Evolutionary conservation across 108 stramenopile species (phyloP), one percentile per base, ranked within the genome.

Genomic region (Schizochytrium sp.): DNA sequence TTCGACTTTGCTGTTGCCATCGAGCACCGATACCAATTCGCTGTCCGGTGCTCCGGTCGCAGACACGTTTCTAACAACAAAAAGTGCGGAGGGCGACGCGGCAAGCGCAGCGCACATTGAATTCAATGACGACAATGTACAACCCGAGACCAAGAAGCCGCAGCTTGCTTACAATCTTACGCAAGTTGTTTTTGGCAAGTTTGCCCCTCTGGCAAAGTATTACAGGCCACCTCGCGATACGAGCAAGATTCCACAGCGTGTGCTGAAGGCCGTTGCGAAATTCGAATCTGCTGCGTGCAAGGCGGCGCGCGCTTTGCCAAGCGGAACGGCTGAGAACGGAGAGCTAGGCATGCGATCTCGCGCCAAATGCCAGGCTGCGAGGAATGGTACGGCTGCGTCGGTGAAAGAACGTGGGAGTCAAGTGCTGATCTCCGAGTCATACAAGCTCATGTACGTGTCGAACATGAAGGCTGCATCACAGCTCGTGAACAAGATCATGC

Each of bases 401-500:
- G 6, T 83, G 3, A 6, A 53, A 14, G 76, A 83, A 23, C 6
- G 76, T 6, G 76, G 76, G 23, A 83, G 76, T 45, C 76, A 83
- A 45, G 25, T 83, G 25, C 48, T 83, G 0, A 83, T 83, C 51
- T 53, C 48, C 4, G 76, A 53, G 28, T 1, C 76, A 2, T 53
- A 83, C 28, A 47, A 53, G 51, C 18, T 83, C 51, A 83, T 83
- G 14, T 83, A 83, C 28, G 76, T 83, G 48, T 53, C 76, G 48
- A 83, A 83, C 76, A 83, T 83, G 76, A 83, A 83, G 28, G 76
- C 48, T 6, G 76, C 76, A 6, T 83, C 76, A 12, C 51, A 53
- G 51, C 19, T 53, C n/a, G 6, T 83, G 16, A 53, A 47, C 25
- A 47, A 53, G 23, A 53, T 83, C 28, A 83, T 83, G 76, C 76